Evolutionary conservation across 345 rosid genomes (phyloP).

Genomic region (Geranium brycei): DNA sequence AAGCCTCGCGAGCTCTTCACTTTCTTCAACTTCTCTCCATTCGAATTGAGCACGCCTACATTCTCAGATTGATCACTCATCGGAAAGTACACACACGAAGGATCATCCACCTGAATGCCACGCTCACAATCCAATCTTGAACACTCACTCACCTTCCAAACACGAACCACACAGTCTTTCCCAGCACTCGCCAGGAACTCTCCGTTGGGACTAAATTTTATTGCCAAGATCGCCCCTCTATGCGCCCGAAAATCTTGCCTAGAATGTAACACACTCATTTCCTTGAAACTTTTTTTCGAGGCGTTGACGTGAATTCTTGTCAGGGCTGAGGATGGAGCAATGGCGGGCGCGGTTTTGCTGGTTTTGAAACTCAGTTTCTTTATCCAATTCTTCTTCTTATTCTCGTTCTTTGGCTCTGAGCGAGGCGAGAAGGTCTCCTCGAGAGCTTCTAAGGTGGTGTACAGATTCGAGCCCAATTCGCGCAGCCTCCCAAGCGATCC

Average conservation of each 20-base stretch:
- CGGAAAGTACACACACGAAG: slow-evolving; percentile 26
- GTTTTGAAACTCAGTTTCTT: no score
- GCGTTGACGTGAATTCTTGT: not conserved
- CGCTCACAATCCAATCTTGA: slow-evolving; percentile 5
- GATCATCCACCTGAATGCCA: slow-evolving; percentile 14
- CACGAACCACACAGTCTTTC: slow-evolving; percentile 18
- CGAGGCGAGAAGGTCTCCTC: no score
- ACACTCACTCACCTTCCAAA: slow-evolving; percentile 15
- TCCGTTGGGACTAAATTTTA: slow-evolving; percentile 23
- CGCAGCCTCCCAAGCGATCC: no score
- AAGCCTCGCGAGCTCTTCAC: slow-evolving; percentile 16
- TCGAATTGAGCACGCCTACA: slow-evolving; percentile 15
- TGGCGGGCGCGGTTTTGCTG: slow-evolving; percentile 3
- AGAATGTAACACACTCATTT: slow-evolving; percentile 12
- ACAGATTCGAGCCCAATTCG: no score
- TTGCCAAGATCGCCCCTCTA: slow-evolving; percentile 18
- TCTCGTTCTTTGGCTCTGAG: no score
- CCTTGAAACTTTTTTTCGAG: slow-evolving; percentile 3
- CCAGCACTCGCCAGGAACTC: slow-evolving; percentile 20
- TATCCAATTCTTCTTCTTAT: no score
- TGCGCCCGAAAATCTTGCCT: slow-evolving; percentile 19
- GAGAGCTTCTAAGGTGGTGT: no score
- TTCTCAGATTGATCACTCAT: slow-evolving; percentile 17
- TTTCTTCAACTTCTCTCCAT: slow-evolving; percentile 15
- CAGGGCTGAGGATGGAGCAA: slow-evolving; percentile 1